These are phyloP conservation scores for Cynanchum wilfordii DNA, from an alignment of 257 asterid species.

Conservation along the genomic window DNA sequence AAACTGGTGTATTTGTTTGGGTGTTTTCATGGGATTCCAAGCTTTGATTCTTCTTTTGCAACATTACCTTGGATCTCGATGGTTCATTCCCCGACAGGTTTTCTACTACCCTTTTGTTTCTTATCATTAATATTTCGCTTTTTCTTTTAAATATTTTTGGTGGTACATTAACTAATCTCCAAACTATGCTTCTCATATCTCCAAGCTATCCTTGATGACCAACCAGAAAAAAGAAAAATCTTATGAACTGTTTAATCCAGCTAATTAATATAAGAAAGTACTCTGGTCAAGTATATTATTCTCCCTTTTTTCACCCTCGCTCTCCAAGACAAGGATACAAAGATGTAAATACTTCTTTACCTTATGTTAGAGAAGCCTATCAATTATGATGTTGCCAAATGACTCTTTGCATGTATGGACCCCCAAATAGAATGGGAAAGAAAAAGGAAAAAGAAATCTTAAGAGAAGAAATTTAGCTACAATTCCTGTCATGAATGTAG, in stretches of 20 bases:
- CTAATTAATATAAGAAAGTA: background rate
- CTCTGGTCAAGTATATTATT: background rate
- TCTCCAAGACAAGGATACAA: background rate
- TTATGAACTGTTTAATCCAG: background rate
- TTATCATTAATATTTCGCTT: background rate
- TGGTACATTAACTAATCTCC: background rate
- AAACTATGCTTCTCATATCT: conserved; percentile 3
- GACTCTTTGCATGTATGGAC: background rate
- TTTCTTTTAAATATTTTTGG: background rate
- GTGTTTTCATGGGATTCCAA: conserved; percentile 67
- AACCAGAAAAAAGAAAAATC: background rate
- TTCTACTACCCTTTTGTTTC: conserved; percentile 4
- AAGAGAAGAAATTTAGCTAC: background rate
- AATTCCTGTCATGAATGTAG: background rate
- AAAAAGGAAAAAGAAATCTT: background rate
- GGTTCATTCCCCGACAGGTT: conserved; percentile 96
- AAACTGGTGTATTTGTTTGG: conserved; percentile 71
- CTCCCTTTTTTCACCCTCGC: background rate
- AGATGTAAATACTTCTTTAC: no score
- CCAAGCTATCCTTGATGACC: background rate
- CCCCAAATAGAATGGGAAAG: background rate
- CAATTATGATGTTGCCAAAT: background rate
- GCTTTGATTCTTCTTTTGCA: conserved; percentile 76
- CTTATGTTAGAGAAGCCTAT: background rate
- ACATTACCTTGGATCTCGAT: conserved; percentile 91